Base-by-base conservation (phyloP, 2,329 filamentous ascomycete genomes). In the Coniella vitis region DNA sequence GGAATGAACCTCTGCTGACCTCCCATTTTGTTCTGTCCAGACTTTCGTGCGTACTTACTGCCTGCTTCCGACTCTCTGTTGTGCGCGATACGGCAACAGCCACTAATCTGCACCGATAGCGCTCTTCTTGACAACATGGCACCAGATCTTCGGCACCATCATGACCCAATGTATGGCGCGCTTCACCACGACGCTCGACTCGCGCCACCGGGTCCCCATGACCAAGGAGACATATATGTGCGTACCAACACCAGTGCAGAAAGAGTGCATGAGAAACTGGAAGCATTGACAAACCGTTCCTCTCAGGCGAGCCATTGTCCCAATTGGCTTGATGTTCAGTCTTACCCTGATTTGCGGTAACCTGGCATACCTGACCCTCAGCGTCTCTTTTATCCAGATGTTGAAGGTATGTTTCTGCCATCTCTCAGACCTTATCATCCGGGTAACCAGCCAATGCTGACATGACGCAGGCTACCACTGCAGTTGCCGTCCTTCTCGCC, bases 361-460 rank as follows among this genome's bases (percentile, higher is more conserved):
- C 71, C 69, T 93, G 70, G 87, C 89, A 59, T 95, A 95, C 65
- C 77, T 95, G 48, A 93, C 94, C 67, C 78, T 95, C 51, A 90
- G 85, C 57, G 90, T 95, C 52, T 86, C 89, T 49, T 95, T 95
- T 69, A 95, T 95, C 62, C 90, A 95, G 74, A 95, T 95, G 90
- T 80, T 95, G 66, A 95, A 95, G 85, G 85, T 87, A 56, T 12
- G 55, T 45, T 20, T 5, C 17, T 7, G 1, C 8, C 1, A 2
- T 3, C 13, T 5, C 17, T 19, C 4, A 9, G 9, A 19, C 29
- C 3, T 57, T 16, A 56, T 25, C 25, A 20, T 4, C 3, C 7
- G n/a, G 14, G 45, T 40, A 40, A 10, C 19, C 22, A 2, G 9
- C 12, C n/a, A 12, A 13, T 12, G 37, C 48, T 37, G 47, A 38